A percentile compares a stretch with the other conserved stretches of the same genome.
Evolutionary conservation across 2,329 filamentous ascomycete genomes (phyloP).

Genomic region (Aureobasidium pullulans): DNA sequence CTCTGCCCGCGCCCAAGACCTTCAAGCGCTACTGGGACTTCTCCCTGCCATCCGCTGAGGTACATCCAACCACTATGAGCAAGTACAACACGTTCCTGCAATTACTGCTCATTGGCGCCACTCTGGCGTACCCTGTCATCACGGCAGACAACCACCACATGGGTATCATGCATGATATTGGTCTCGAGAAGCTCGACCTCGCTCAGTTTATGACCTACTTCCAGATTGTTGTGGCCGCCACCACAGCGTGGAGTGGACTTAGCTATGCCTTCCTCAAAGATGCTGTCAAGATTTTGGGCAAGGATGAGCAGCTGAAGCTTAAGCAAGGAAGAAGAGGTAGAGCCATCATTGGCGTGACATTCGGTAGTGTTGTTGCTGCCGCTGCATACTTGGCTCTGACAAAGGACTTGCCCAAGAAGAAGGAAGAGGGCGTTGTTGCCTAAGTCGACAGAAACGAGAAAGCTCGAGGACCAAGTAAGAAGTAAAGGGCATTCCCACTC

Average conservation of each 20-base stretch:
- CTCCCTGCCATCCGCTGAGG: slow-evolving; percentile 77
- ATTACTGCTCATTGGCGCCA: slow-evolving; percentile 74
- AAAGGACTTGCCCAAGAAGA: slow-evolving; percentile 7
- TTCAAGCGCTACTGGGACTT: slow-evolving; percentile 96
- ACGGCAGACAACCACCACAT: slow-evolving; percentile 21
- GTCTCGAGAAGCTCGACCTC: slow-evolving; percentile 23
- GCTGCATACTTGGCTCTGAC: slow-evolving; percentile 27
- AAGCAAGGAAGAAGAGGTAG: slow-evolving; percentile 42
- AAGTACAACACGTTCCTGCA: slow-evolving; percentile 92
- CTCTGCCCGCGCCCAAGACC: slow-evolving; percentile 86
- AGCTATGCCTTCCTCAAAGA: slow-evolving; percentile 90
- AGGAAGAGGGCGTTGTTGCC: not conserved
- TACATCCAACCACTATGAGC: slow-evolving; percentile 73
- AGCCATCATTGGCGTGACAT: slow-evolving; percentile 40
- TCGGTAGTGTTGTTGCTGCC: slow-evolving; percentile 36
- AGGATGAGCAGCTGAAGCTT: slow-evolving; percentile 39
- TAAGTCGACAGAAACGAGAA: not conserved
- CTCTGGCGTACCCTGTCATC: slow-evolving; percentile 72
- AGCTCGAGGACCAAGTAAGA: not conserved
- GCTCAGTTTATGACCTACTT: slow-evolving; percentile 29
- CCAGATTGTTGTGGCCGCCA: slow-evolving; percentile 77
- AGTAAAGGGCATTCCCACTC: too few species aligned
- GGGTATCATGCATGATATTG: slow-evolving; percentile 19
- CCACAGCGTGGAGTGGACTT: slow-evolving; percentile 87
- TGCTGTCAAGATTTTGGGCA: slow-evolving; percentile 74